Conservation (phyloP, 1,284 basidiomycete genomes). For the Heterobasidion occidentale region DNA sequence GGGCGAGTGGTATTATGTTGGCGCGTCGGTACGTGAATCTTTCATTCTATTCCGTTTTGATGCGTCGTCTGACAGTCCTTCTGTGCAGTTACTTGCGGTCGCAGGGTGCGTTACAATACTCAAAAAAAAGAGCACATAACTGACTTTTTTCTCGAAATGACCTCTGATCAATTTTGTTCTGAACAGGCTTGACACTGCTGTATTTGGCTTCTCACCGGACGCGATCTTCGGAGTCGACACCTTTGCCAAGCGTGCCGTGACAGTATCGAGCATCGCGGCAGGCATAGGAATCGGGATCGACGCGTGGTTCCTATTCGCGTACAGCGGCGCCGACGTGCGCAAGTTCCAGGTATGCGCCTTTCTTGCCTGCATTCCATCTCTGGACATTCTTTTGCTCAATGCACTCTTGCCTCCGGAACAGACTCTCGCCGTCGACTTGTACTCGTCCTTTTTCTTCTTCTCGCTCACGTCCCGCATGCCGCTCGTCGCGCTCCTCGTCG, state of each 20-base stretch:
- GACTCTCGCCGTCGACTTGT: slow-evolving; percentile 48
- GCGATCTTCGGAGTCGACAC: slow-evolving; percentile 38
- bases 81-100: slow-evolving; percentile 17
- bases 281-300: slow-evolving; percentile 54
- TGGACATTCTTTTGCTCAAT: background rate
- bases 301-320: slow-evolving; percentile 56
- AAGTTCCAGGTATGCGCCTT: slow-evolving; percentile 41
- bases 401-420: slow-evolving; percentile 14
- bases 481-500: slow-evolving; percentile 44
- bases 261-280: slow-evolving; percentile 46
- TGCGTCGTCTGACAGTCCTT: background rate
- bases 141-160: background rate
- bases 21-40: slow-evolving; percentile 19
- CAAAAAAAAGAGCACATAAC: background rate
- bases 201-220: slow-evolving; percentile 52
- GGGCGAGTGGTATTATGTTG: slow-evolving; percentile 27
- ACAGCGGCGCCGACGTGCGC: slow-evolving; percentile 33
- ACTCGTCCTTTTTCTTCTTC: slow-evolving; percentile 57
- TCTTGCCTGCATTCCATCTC: background rate
- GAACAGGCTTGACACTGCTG: slow-evolving; percentile 25
- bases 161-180: background rate
- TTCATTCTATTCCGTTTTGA: too few relatives aligned
- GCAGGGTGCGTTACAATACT: slow-evolving; percentile 14
- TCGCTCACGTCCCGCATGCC: slow-evolving; percentile 55
- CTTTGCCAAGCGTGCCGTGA: slow-evolving; percentile 39